Evolutionary conservation across 2,329 filamentous ascomycete species (phyloP).

Genomic region (Curvularia eragrostidis): DNA sequence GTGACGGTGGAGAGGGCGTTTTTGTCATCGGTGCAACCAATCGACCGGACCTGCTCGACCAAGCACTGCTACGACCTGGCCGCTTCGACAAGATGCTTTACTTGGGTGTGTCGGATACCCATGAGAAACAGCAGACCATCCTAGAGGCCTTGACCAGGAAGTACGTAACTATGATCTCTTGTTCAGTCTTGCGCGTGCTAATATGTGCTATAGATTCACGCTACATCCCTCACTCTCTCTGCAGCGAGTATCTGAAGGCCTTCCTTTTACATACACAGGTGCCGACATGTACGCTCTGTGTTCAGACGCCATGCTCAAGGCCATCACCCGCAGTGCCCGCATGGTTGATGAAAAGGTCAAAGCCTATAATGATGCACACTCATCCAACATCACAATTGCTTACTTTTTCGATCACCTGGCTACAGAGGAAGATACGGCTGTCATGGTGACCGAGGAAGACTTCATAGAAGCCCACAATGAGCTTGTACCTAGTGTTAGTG

Average conservation of each 20-base stretch:
- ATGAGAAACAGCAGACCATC: constrained; percentile 94
- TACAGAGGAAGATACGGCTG: constrained; percentile 79
- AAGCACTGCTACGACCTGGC: constrained; percentile 85
- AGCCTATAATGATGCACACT: constrained; percentile 63
- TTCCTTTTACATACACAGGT: constrained; percentile 96
- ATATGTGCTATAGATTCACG: constrained; percentile 69
- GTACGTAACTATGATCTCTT: constrained; percentile 61
- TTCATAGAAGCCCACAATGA: constrained; percentile 83
- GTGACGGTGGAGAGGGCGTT: constrained; percentile 82
- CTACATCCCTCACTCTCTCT: constrained; percentile 82
- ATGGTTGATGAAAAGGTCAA: constrained; percentile 84
- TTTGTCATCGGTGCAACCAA: constrained; percentile 98
- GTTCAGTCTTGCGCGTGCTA: neutral
- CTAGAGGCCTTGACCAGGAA: constrained; percentile 93
- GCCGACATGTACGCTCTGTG: constrained; percentile 97
- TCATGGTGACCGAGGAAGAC: constrained; percentile 88
- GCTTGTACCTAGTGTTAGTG: constrained; percentile 90
- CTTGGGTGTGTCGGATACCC: constrained; percentile 92
- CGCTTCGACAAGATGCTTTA: constrained; percentile 99
- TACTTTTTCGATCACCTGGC: constrained; percentile 97
- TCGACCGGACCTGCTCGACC: constrained; percentile 88
- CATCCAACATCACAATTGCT: constrained; percentile 73
- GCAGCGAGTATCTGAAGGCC: constrained; percentile 70
- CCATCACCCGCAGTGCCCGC: constrained; percentile 87
- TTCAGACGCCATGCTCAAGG: constrained; percentile 98